Evolutionary conservation across 202 grass and related monocot species (phyloP).

Genomic region (Eragrostis tef): DNA sequence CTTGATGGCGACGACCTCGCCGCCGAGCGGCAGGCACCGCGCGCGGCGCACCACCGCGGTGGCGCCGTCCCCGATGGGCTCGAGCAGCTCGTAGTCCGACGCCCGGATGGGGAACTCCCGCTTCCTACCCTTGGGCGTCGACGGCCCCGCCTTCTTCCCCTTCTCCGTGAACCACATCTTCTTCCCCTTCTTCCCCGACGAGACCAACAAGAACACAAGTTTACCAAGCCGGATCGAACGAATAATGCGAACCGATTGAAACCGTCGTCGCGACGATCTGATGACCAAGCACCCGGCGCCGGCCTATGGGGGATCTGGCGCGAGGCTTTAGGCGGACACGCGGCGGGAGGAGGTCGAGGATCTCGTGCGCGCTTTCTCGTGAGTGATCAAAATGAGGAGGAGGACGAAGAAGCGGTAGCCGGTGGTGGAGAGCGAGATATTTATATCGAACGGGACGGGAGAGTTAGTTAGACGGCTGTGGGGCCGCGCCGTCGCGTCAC

Average conservation of each 20-base stretch:
- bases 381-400: constrained; percentile 4
- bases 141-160: constrained; percentile 20
- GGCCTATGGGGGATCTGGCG: neutral
- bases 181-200: neutral
- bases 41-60: constrained; percentile 85
- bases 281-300: neutral
- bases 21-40: constrained; percentile 58
- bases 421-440: constrained; percentile 14
- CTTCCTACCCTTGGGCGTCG: constrained; percentile 43
- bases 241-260: neutral
- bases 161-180: constrained; percentile 35
- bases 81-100: constrained; percentile 72
- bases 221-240: neutral
- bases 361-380: constrained; percentile 45
- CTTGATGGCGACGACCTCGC: constrained; percentile 89
- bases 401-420: constrained; percentile 16
- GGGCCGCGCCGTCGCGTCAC: neutral
- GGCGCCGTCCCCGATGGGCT: constrained; percentile 79
- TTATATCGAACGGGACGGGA: neutral
- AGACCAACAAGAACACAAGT: neutral
- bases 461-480: neutral
- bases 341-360: neutral
- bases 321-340: constrained; percentile 15
- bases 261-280: neutral
- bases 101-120: constrained; percentile 71